Evolutionary conservation across 2,329 filamentous ascomycete genomes (phyloP).

Genomic region (Fusarium sp.): DNA sequence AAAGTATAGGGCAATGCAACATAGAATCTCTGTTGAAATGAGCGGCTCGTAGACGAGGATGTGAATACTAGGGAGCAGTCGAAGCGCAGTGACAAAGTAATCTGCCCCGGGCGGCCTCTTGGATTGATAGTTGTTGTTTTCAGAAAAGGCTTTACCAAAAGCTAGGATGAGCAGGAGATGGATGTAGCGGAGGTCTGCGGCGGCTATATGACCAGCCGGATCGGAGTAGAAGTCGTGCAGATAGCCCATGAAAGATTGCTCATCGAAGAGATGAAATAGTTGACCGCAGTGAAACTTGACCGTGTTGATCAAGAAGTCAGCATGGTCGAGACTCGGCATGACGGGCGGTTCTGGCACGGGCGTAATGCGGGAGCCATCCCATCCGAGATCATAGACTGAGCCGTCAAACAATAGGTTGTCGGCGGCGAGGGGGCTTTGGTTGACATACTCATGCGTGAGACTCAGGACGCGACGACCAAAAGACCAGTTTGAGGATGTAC

Average conservation of each 20-base stretch:
- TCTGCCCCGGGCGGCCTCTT: slow-evolving; percentile 57
- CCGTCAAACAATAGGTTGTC: slow-evolving; percentile 60
- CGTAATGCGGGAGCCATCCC: slow-evolving; percentile 54
- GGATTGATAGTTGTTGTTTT: slow-evolving; percentile 47
- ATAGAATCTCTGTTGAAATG: slow-evolving; percentile 58
- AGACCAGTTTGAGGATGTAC: slow-evolving; percentile 66
- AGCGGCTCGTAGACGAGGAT: slow-evolving; percentile 55
- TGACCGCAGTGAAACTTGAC: slow-evolving; percentile 66
- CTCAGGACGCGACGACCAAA: slow-evolving; percentile 60
- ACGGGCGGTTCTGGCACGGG: slow-evolving; percentile 31
- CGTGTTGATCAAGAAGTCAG: slow-evolving; percentile 62
- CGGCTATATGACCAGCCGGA: slow-evolving; percentile 20
- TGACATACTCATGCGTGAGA: slow-evolving; percentile 58
- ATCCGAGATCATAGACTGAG: slow-evolving; percentile 60
- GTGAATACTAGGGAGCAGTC: slow-evolving; percentile 54
- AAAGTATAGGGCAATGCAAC: slow-evolving; percentile 61
- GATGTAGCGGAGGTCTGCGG: slow-evolving; percentile 57
- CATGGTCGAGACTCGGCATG: slow-evolving; percentile 61
- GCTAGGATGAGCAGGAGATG: slow-evolving; percentile 64
- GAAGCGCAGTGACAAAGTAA: slow-evolving; percentile 56
- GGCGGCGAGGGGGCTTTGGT: slow-evolving; percentile 53
- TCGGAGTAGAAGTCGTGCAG: slow-evolving; percentile 45
- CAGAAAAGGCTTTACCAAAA: slow-evolving; percentile 63
- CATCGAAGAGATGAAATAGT: slow-evolving; percentile 64
- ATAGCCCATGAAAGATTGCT: slow-evolving; percentile 57